Conservation (phyloP, 441 rosid species). For the Mallotus japonicus region DNA sequence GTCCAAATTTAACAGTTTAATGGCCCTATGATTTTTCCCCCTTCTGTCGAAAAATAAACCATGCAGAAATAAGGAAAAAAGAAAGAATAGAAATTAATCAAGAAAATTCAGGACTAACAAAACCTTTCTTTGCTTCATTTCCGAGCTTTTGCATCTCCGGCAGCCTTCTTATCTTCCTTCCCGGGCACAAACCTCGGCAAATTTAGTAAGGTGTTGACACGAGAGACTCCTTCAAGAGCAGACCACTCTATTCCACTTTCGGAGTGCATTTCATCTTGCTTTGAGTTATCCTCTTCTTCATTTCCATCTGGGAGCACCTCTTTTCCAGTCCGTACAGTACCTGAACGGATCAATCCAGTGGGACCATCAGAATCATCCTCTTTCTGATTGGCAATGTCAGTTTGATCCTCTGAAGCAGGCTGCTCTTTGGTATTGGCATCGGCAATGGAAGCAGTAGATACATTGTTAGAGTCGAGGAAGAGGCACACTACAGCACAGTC, state of each 20-base stretch:
- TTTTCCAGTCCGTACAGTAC: conserved; percentile 40
- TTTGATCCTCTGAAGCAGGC: conserved; percentile 28
- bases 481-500: conserved; percentile 97
- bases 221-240: conserved; percentile 94
- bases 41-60: conserved; percentile 29
- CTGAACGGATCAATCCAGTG: conserved; percentile 33
- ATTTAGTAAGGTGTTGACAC: conserved; percentile 73
- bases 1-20: conserved; percentile 28
- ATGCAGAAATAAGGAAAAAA: conserved; percentile 27
- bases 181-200: conserved; percentile 86
- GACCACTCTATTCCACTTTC: conserved; percentile 68
- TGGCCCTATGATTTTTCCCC: conserved; percentile 30
- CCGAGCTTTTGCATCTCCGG: conserved; percentile 18
- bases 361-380: conserved; percentile 33
- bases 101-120: conserved; percentile 16
- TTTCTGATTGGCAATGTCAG: conserved; percentile 29
- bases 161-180: conserved; percentile 40
- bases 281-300: conserved; percentile 38
- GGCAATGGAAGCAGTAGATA: conserved; percentile 48
- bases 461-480: conserved; percentile 51
- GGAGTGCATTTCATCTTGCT: conserved; percentile 40
- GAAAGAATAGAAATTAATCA: conserved; percentile 21
- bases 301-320: conserved; percentile 39
- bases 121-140: conserved; percentile 20
- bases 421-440: conserved; percentile 39